These are phyloP conservation scores for Neonectria ditissima DNA, from an alignment of 2,329 filamentous ascomycete genomes.

Conservation along the genomic window DNA sequence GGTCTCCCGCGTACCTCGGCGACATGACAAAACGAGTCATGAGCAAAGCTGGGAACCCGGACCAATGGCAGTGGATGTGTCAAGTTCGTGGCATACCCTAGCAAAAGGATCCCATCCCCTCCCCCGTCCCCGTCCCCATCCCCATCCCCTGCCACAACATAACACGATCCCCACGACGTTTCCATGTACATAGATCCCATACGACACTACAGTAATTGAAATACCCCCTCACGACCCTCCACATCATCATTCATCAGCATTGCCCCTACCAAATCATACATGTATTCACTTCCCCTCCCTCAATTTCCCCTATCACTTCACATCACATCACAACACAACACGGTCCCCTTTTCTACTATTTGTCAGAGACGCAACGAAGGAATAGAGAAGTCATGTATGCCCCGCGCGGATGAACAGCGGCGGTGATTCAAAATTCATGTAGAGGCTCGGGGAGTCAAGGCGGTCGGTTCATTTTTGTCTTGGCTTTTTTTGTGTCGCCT, in stretches of 20 bases:
- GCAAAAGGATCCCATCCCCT: conserved; percentile 10
- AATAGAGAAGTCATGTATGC: conserved; percentile 59
- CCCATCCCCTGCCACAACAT: conserved; percentile 46
- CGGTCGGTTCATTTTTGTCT: conserved; percentile 47
- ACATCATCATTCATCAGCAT: conserved; percentile 43
- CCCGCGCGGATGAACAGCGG: conserved; percentile 49
- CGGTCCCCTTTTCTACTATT: conserved; percentile 43
- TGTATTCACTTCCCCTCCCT: conserved; percentile 37
- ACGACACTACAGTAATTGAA: conserved; percentile 54
- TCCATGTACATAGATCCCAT: conserved; percentile 55
- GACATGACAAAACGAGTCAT: conserved; percentile 3
- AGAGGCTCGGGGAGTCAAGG: conserved; percentile 56
- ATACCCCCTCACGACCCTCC: conserved; percentile 53
- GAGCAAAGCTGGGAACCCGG: conserved; percentile 10
- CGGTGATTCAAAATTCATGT: conserved; percentile 56
- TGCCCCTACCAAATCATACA: conserved; percentile 39
- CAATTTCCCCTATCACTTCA: conserved; percentile 37
- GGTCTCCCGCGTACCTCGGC: not conserved
- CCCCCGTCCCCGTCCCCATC: conserved; percentile 15
- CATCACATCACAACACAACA: conserved; percentile 41
- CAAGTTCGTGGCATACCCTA: conserved; percentile 7
- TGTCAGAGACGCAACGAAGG: conserved; percentile 48
- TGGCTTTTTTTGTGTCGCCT: conserved; percentile 36
- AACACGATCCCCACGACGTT: conserved; percentile 53
- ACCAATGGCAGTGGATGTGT: not conserved